phyloP scores from a whole-genome alignment of 257 asterid genomes.

The Echites panduratus region DNA sequence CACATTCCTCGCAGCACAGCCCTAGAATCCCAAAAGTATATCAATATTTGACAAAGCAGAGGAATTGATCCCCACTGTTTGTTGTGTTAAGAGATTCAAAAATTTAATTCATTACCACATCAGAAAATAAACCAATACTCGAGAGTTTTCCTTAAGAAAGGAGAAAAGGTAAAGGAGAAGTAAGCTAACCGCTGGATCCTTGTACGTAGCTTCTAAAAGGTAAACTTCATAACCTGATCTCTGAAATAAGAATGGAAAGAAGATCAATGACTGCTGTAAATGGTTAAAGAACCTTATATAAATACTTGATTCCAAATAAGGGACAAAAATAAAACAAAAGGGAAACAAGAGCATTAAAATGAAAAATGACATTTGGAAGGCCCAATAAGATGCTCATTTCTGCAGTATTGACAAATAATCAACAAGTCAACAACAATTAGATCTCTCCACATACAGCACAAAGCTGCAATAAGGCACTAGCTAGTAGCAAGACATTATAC shows the following conservation, averaged over 20 bases:
- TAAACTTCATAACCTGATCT: conserved; percentile 96
- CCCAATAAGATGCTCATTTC: not conserved
- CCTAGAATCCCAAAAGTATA: conserved; percentile 43
- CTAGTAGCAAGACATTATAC: not conserved
- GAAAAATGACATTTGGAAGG: not conserved
- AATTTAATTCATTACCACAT: not conserved
- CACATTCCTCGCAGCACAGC: conserved; percentile 97
- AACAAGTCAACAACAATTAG: not conserved
- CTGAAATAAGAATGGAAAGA: conserved; percentile 47
- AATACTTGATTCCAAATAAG: not conserved
- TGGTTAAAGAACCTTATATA: not conserved
- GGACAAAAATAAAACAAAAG: conserved; percentile 5
- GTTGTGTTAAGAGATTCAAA: not conserved
- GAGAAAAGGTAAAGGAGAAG: conserved; percentile 14
- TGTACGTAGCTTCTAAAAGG: conserved; percentile 88
- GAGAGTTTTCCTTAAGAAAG: not conserved
- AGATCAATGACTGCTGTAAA: conserved; percentile 16
- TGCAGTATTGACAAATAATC: not conserved
- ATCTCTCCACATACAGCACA: not conserved
- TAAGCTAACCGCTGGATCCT: conserved; percentile 81
- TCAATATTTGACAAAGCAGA: not conserved
- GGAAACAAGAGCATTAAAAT: not conserved
- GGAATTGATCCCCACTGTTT: not conserved
- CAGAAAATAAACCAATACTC: not conserved
- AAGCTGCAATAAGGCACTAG: not conserved